Evolutionary conservation across 345 rosid species (phyloP), one percentile per base, ranked within the genome.

Genomic region (Brassica nigra): DNA sequence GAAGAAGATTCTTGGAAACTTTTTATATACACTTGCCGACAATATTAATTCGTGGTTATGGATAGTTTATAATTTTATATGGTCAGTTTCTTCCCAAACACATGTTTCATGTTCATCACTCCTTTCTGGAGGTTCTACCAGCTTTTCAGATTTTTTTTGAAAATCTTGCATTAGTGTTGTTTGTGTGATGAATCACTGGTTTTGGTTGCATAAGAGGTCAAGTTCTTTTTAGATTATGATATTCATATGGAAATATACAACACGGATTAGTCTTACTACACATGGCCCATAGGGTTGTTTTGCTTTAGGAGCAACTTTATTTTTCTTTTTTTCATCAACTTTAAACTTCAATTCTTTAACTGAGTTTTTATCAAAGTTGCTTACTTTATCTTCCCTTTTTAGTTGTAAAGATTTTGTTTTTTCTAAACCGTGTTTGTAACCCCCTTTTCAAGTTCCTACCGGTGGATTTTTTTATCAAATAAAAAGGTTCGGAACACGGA

Each of bases 11-110:
- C 70, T 34, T 79, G 49, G 70, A 79, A 68, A 74, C 58, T 79
- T 23, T 23, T 34, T 23, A 5, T 73, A 66, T 58, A 10, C 33
- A 16, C 36, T 69, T 74, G 70, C 78, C 83, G 83, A 74, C 83
- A 74, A 70, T 80, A 52, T 16, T 44, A 74, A 74, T 80, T 74
- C 69, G 78, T 80, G 75, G 79, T 80, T 62, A 74, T 28, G 12
- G 62, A 67, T 67, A 44, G 28, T 63, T 34, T 71, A 9, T 30
- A 14, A 6, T 54, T 71, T 65, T 39, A 8, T 37, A 54, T 77
- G 62, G 39, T 52, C 62, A 76, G 14, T 65, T 74, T 65, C 31
- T 8, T 72, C 27, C 39, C n/a, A 63, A 15, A 16, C n/a, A 64
- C 7, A 23, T 23, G 11, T 59, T 18, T 18, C 34, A 39, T 68